Percentiles rank a stretch among this genome's conserved stretches.
These are phyloP conservation scores for Artemisia argyi DNA, from an alignment of 129 eudicot species.

Conservation along the genomic window DNA sequence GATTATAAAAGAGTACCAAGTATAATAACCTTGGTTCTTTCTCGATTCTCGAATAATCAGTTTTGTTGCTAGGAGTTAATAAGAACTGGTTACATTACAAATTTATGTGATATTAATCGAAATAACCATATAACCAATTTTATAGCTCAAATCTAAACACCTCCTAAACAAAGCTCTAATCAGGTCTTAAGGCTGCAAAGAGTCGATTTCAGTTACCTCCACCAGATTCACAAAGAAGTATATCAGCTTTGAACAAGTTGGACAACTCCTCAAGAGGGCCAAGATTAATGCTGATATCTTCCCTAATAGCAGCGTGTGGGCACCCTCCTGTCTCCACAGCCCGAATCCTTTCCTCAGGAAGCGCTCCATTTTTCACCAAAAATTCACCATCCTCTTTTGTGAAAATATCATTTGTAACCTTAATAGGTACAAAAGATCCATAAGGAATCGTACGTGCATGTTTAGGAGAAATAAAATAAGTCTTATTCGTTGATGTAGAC, in stretches of 20 bases:
- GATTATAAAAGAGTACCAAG: too few relatives aligned
- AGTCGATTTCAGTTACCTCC: slow-evolving; percentile 57
- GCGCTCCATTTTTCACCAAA: slow-evolving; percentile 91
- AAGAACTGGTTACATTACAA: too few relatives aligned
- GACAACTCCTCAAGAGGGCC: slow-evolving; percentile 98
- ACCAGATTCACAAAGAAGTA: slow-evolving; percentile 98
- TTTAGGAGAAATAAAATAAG: neutral
- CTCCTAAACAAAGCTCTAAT: neutral
- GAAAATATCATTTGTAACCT: slow-evolving; percentile 12
- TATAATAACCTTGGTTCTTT: too few relatives aligned
- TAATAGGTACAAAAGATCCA: neutral
- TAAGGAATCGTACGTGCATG: too few relatives aligned
- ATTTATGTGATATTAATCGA: too few relatives aligned
- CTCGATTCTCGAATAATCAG: too few relatives aligned
- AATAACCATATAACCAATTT: too few relatives aligned
- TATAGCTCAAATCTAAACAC: neutral
- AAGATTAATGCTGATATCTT: slow-evolving; percentile 97
- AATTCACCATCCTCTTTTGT: slow-evolving; percentile 94
- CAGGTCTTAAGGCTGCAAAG: neutral
- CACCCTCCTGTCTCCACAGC: slow-evolving; percentile 99
- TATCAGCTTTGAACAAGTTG: slow-evolving; percentile 77
- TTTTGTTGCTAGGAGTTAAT: too few relatives aligned
- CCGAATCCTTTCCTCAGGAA: slow-evolving; percentile 93
- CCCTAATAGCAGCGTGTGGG: slow-evolving; percentile 98
- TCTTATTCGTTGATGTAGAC: neutral